Percentiles rank a stretch among this genome's conserved stretches.
Conservation (phyloP, 331 rosid genomes). For the Telfairia occidentalis region DNA sequence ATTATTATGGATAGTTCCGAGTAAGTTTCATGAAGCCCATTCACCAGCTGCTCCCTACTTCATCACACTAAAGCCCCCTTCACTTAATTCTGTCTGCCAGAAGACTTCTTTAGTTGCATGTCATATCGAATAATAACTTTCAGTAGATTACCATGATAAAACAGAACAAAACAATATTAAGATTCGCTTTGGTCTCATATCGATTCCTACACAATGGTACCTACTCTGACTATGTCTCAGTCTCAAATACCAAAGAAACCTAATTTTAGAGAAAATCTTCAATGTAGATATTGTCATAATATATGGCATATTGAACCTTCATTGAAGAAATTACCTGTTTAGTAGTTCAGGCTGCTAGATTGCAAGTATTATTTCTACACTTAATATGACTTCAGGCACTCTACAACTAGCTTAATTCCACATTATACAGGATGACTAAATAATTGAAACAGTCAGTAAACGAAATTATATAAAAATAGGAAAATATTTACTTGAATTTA, state of each 20-base stretch:
- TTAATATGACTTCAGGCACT: neutral
- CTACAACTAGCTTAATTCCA: neutral
- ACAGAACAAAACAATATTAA: neutral
- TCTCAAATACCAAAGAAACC: neutral
- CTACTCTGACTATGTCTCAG: neutral
- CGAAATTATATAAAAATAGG: neutral
- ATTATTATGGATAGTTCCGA: neutral
- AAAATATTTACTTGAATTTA: neutral
- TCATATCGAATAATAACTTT: neutral
- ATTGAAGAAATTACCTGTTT: neutral
- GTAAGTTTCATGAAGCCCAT: neutral
- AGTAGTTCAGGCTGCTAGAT: neutral
- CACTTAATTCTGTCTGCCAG: too few relatives aligned
- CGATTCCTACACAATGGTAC: neutral
- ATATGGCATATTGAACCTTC: neutral
- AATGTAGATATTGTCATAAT: neutral
- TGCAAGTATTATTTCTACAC: neutral
- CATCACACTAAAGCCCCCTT: too few relatives aligned
- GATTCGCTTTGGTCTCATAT: neutral
- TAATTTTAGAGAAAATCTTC: neutral
- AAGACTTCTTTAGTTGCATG: neutral
- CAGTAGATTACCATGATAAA: neutral
- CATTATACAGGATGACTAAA: neutral
- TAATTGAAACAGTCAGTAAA: neutral
- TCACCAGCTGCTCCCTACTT: neutral